These are phyloP conservation scores for Aquilaria malaccensis DNA, from an alignment of 345 rosid genomes.

Conservation along the genomic window DNA sequence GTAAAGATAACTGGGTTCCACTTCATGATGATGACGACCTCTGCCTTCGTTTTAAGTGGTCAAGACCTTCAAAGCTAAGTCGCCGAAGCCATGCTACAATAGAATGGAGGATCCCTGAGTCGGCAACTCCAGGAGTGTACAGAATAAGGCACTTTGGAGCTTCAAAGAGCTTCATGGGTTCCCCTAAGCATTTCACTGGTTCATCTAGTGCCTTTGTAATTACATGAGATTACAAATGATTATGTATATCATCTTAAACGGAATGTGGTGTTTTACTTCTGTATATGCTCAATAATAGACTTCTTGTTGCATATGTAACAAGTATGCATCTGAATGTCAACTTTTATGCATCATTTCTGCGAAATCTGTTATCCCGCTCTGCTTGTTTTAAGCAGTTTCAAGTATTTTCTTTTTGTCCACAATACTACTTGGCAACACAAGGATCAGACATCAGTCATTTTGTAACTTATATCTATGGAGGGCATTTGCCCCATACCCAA, in stretches of 20 bases:
- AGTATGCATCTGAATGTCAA: too few relatives aligned
- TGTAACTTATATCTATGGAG: too few relatives aligned
- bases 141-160: constrained; percentile 78
- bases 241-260: too few relatives aligned
- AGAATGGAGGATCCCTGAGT: constrained; percentile 75
- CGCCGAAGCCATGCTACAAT: constrained; percentile 64
- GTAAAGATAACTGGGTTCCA: constrained; percentile 70
- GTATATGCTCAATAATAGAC: neutral
- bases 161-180: constrained; percentile 43
- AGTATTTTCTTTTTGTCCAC: too few relatives aligned
- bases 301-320: neutral
- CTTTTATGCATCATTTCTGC: too few relatives aligned
- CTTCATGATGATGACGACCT: constrained; percentile 89
- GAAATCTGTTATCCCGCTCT: too few relatives aligned
- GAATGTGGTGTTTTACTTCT: neutral
- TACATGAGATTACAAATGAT: constrained; percentile 18
- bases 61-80: constrained; percentile 67
- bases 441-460: too few relatives aligned
- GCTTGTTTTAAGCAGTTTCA: too few relatives aligned
- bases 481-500: too few relatives aligned
- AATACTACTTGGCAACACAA: too few relatives aligned
- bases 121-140: constrained; percentile 70
- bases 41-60: constrained; percentile 86
- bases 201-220: constrained; percentile 75
- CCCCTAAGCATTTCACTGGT: constrained; percentile 56